Evolutionary conservation across 2,329 filamentous ascomycete genomes (phyloP).

Genomic region (Fonsecaea erecta): DNA sequence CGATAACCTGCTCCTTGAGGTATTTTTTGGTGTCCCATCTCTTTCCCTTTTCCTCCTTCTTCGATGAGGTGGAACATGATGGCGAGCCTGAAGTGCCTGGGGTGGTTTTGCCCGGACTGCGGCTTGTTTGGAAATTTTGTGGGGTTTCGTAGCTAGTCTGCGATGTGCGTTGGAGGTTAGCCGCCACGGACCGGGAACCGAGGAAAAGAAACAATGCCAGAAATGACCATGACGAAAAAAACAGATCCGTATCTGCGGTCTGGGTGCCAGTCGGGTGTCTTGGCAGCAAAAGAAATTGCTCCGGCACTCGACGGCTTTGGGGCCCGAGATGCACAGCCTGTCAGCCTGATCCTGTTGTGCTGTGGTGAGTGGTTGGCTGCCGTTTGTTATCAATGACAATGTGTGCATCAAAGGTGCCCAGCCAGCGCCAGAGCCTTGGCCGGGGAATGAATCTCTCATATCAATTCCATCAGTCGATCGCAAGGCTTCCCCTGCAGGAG

Average conservation of each 20-base stretch:
- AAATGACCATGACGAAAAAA: neutral
- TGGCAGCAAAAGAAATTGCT: neutral
- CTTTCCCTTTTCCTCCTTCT: neutral
- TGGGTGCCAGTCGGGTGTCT: neutral
- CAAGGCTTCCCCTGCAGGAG: neutral
- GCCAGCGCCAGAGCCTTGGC: conserved; percentile 14
- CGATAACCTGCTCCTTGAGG: neutral
- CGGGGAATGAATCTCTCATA: conserved; percentile 1
- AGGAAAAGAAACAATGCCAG: neutral
- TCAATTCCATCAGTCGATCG: conserved; percentile 11
- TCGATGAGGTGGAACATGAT: neutral
- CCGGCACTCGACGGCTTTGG: neutral
- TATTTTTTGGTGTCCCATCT: neutral
- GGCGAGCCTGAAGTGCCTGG: no score
- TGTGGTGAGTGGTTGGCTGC: neutral
- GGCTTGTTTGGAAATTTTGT: neutral
- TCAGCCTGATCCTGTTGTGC: neutral
- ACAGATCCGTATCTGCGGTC: neutral
- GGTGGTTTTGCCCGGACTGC: no score
- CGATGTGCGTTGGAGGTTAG: neutral
- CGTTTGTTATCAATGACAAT: neutral
- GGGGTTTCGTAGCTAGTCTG: neutral
- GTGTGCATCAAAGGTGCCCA: conserved; percentile 8
- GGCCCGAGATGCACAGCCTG: neutral
- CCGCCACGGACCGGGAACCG: neutral